These are phyloP conservation scores for Populus ilicifolia DNA, from an alignment of 345 rosid genomes.

Conservation along the genomic window DNA sequence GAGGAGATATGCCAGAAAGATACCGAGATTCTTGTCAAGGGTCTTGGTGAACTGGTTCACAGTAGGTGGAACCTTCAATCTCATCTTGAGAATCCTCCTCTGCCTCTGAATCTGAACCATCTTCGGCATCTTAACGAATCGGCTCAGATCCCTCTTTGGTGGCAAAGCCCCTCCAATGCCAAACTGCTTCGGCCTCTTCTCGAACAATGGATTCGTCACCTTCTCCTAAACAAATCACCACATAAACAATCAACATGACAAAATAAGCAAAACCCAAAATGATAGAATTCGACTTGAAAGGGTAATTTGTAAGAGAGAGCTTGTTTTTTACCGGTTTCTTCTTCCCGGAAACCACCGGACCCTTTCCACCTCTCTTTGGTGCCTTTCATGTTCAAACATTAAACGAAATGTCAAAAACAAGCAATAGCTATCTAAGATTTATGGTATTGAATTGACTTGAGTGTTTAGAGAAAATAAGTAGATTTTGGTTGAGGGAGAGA, in stretches of 20 bases:
- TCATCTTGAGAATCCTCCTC: constrained; percentile 64
- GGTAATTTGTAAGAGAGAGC: neutral
- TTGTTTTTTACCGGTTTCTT: neutral
- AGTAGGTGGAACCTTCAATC: constrained; percentile 78
- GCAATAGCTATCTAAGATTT: too few species aligned
- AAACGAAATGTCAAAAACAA: too few species aligned
- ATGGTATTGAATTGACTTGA: too few species aligned
- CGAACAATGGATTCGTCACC: constrained; percentile 57
- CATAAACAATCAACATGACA: neutral
- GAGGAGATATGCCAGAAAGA: neutral
- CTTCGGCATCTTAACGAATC: constrained; percentile 65
- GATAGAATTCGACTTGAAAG: neutral
- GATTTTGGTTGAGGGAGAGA: too few species aligned
- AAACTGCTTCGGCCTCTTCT: constrained; percentile 73
- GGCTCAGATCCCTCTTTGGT: constrained; percentile 63
- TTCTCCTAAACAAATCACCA: constrained; percentile 35
- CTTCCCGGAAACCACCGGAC: neutral
- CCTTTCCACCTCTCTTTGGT: neutral
- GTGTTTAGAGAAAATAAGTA: too few species aligned
- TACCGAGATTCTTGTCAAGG: constrained; percentile 75
- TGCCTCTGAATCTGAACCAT: constrained; percentile 61
- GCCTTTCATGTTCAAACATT: neutral
- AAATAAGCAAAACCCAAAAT: neutral
- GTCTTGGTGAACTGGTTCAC: constrained; percentile 82
- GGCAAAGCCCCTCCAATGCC: constrained; percentile 81